Evolutionary conservation across 176 grass and related monocot genomes (phyloP).

Genomic region (Thinopyrum elongatum): DNA sequence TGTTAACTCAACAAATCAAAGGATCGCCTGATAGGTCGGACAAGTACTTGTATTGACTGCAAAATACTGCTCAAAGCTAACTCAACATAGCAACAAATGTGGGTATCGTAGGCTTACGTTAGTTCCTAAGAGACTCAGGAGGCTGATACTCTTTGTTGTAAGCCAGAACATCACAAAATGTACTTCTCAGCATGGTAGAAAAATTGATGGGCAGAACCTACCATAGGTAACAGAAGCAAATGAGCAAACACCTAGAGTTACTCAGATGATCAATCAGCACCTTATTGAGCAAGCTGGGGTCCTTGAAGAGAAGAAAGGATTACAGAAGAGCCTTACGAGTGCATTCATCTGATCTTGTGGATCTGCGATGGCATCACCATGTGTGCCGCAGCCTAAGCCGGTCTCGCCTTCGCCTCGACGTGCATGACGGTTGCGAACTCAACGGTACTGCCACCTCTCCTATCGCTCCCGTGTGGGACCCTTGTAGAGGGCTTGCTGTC

Average conservation of each 20-base stretch:
- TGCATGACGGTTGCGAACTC: too few species aligned
- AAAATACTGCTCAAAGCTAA: background rate
- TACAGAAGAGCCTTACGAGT: constrained; percentile 53
- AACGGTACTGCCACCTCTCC: too few species aligned
- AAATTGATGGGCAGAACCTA: too few species aligned
- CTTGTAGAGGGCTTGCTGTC: too few species aligned
- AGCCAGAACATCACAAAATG: constrained; percentile 22
- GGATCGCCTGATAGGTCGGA: background rate
- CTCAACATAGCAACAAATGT: background rate
- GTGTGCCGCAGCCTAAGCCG: too few species aligned
- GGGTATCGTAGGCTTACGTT: constrained; percentile 43
- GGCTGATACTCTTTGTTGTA: constrained; percentile 89
- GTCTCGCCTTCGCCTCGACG: too few species aligned
- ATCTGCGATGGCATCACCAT: constrained; percentile 28
- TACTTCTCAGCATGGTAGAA: too few species aligned
- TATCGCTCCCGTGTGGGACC: too few species aligned
- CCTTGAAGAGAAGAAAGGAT: constrained; percentile 62
- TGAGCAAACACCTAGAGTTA: constrained; percentile 19
- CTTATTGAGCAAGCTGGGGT: constrained; percentile 87
- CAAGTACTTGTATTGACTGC: background rate
- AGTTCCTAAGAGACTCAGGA: constrained; percentile 64
- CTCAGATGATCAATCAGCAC: constrained; percentile 2
- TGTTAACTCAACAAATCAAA: constrained; percentile 16
- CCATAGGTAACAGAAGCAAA: background rate
- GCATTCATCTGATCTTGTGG: constrained; percentile 72